These are phyloP conservation scores for Neopestalotiopsis rosae DNA, from an alignment of 2,329 filamentous ascomycete genomes.

Conservation along the genomic window DNA sequence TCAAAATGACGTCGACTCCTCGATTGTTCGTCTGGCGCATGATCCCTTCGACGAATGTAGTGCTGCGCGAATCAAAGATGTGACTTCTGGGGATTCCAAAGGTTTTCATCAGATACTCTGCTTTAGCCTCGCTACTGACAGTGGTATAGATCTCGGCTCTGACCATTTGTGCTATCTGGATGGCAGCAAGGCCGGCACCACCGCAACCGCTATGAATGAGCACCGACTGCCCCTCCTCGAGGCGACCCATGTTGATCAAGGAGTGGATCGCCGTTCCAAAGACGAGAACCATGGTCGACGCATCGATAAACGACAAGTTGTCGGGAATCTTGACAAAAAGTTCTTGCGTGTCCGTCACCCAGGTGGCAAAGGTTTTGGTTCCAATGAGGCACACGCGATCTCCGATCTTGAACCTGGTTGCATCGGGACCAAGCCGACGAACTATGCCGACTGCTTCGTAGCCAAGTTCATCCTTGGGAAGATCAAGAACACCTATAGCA, in stretches of 20 bases:
- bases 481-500: background rate
- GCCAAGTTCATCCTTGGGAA: background rate
- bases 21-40: slow-evolving; percentile 23
- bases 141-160: slow-evolving; percentile 25
- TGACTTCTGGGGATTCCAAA: slow-evolving; percentile 21
- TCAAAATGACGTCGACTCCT: slow-evolving; percentile 36
- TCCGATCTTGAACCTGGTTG: background rate
- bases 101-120: slow-evolving; percentile 21
- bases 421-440: background rate
- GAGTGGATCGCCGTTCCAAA: background rate
- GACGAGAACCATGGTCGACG: background rate
- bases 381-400: background rate
- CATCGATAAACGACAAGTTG: background rate
- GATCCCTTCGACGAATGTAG: slow-evolving; percentile 22
- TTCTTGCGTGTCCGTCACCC: background rate
- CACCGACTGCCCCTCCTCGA: slow-evolving; percentile 18
- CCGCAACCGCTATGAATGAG: slow-evolving; percentile 25
- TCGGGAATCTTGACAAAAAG: background rate
- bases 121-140: slow-evolving; percentile 25
- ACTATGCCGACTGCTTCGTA: background rate
- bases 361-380: background rate
- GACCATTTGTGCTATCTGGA: slow-evolving; percentile 23
- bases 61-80: slow-evolving; percentile 26
- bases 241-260: background rate
- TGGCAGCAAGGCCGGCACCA: slow-evolving; percentile 24